A percentile compares a stretch with the other conserved stretches of the same genome.
phyloP scores from a whole-genome alignment of 805 yeast species.

The Lipomyces yamanashiensis region DNA sequence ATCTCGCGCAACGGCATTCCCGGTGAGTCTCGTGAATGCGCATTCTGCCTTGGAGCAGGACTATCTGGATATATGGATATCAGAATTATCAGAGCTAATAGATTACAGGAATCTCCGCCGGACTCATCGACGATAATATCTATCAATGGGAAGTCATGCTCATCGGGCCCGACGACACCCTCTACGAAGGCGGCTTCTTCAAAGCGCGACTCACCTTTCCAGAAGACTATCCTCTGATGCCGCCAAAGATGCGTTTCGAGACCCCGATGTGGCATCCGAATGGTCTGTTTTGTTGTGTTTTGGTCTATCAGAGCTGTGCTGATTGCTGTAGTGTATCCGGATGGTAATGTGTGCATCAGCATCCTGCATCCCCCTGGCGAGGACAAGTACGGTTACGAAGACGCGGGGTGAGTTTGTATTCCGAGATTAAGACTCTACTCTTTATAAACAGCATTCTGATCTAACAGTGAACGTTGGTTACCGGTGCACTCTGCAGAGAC shows the following conservation, averaged over 20 bases:
- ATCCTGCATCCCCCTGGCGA: conserved; percentile 88
- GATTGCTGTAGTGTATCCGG: conserved; percentile 62
- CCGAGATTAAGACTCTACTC: background rate
- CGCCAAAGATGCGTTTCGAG: conserved; percentile 65
- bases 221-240: conserved; percentile 69
- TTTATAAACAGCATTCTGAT: background rate
- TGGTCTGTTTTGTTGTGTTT: conserved; percentile 37
- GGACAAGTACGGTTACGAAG: conserved; percentile 84
- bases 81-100: too few species aligned
- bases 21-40: conserved; percentile 12
- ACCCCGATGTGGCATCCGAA: conserved; percentile 86
- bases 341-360: conserved; percentile 86
- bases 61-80: too few species aligned
- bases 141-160: conserved; percentile 67
- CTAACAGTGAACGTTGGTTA: conserved; percentile 75
- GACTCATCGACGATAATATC: conserved; percentile 65
- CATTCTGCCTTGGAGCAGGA: background rate
- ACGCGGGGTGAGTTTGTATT: conserved; percentile 55
- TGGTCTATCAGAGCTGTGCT: background rate
- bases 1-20: conserved; percentile 35
- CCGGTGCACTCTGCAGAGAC: conserved; percentile 91
- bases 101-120: conserved; percentile 71
- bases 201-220: conserved; percentile 68
- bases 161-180: conserved; percentile 73
- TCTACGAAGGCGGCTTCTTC: conserved; percentile 76